These are phyloP conservation scores for Mycena vulgaris DNA, from an alignment of 768 basidiomycete species.

Conservation along the genomic window DNA sequence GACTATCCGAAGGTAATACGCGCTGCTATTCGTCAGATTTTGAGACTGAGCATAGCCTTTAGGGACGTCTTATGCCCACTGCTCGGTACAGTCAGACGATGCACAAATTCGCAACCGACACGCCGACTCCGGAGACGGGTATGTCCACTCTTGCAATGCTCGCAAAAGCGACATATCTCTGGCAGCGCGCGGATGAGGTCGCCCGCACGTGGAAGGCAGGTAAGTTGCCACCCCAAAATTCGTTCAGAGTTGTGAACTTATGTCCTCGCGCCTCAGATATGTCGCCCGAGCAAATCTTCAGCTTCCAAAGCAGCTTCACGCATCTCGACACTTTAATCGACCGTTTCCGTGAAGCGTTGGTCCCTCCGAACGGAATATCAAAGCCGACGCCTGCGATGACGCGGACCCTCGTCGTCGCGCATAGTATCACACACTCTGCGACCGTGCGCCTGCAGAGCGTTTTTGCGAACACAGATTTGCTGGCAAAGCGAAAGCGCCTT, in stretches of 20 bases:
- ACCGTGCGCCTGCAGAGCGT: conserved; percentile 53
- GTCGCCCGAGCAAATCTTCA: background rate
- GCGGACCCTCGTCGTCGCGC: conserved; percentile 47
- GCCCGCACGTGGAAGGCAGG: conserved; percentile 16
- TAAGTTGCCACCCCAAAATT: background rate
- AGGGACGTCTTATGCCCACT: conserved; percentile 44
- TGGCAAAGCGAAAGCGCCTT: conserved; percentile 41
- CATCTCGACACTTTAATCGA: conserved; percentile 44
- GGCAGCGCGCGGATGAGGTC: conserved; percentile 26
- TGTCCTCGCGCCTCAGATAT: conserved; percentile 16
- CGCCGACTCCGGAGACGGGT: background rate
- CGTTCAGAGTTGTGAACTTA: background rate
- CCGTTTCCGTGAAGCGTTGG: conserved; percentile 37
- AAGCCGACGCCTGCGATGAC: conserved; percentile 18
- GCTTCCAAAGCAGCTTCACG: conserved; percentile 35
- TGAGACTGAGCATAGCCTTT: conserved; percentile 35
- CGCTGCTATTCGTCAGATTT: background rate
- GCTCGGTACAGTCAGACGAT: conserved; percentile 42
- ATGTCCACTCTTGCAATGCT: conserved; percentile 28
- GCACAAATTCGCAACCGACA: conserved; percentile 10
- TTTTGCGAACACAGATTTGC: conserved; percentile 43
- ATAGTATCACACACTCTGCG: conserved; percentile 54
- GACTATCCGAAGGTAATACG: conserved; percentile 51
- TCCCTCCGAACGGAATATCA: conserved; percentile 23
- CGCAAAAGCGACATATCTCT: conserved; percentile 25